Conservation (phyloP, 2,329 filamentous ascomycete genomes). For the Aspergillus aculeatus region DNA sequence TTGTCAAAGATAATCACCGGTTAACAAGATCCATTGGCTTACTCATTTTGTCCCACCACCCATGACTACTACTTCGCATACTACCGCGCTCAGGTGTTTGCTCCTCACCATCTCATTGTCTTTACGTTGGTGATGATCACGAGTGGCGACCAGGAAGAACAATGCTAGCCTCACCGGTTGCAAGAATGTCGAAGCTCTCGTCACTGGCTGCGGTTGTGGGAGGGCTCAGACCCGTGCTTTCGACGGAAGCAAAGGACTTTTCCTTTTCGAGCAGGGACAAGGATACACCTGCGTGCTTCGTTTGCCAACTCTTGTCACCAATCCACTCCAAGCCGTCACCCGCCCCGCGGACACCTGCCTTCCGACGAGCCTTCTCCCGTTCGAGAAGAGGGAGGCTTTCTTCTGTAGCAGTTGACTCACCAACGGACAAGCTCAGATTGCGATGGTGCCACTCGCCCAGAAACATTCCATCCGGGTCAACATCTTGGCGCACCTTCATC, state of each 20-base stretch:
- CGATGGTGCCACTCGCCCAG: conserved; percentile 85
- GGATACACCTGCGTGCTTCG: conserved; percentile 2
- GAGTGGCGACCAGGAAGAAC: conserved; percentile 26
- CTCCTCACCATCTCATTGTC: conserved; percentile 8
- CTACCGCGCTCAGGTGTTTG: conserved; percentile 10
- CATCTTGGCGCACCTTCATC: conserved; percentile 65
- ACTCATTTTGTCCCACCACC: conserved; percentile 8
- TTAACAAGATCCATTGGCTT: neutral
- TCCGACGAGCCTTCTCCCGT: conserved; percentile 39
- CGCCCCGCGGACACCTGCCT: conserved; percentile 24
- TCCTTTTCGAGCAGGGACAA: conserved; percentile 13
- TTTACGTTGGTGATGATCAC: conserved; percentile 2
- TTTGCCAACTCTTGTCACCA: conserved; percentile 36
- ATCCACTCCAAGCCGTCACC: conserved; percentile 46
- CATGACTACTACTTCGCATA: neutral
- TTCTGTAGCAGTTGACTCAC: conserved; percentile 14
- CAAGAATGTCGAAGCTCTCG: conserved; percentile 49
- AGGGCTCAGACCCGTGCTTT: conserved; percentile 31
- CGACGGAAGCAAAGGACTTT: conserved; percentile 5
- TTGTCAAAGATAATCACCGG: conserved; percentile 5
- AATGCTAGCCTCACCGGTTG: conserved; percentile 46
- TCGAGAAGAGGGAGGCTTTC: conserved; percentile 43
- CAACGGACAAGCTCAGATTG: conserved; percentile 52
- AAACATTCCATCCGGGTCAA: conserved; percentile 82
- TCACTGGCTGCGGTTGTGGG: conserved; percentile 45